phyloP scores from a whole-genome alignment of 148 eudicot genomes.

The Nepenthes gracilis region DNA sequence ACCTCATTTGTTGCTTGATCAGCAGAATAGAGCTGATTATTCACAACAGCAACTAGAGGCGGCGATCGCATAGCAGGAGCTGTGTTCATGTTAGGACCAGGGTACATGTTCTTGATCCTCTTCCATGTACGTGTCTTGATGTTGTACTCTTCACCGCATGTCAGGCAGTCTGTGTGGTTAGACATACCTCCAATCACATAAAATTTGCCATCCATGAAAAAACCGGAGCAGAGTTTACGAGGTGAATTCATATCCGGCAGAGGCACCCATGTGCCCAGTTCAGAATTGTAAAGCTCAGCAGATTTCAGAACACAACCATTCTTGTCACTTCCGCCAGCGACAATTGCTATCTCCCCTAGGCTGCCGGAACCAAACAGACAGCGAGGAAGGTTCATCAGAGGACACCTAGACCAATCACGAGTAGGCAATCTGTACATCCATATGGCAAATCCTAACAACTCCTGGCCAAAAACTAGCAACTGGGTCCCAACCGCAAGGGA shows the following conservation, averaged over 20 bases:
- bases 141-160: slow-evolving; percentile 81
- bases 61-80: slow-evolving; percentile 63
- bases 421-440: slow-evolving; percentile 58
- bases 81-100: slow-evolving; percentile 36
- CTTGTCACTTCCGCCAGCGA: slow-evolving; percentile 81
- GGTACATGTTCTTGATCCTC: slow-evolving; percentile 69
- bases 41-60: slow-evolving; percentile 81
- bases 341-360: slow-evolving; percentile 61
- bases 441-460: slow-evolving; percentile 41
- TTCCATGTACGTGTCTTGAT: slow-evolving; percentile 47
- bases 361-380: slow-evolving; percentile 92
- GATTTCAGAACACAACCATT: slow-evolving; percentile 35
- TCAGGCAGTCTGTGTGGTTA: slow-evolving; percentile 30
- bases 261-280: slow-evolving; percentile 39
- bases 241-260: slow-evolving; percentile 66
- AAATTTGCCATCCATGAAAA: slow-evolving; percentile 84
- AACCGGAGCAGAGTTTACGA: slow-evolving; percentile 73
- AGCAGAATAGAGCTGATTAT: slow-evolving; percentile 72
- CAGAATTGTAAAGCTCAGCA: slow-evolving; percentile 72
- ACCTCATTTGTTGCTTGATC: slow-evolving; percentile 72
- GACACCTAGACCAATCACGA: slow-evolving; percentile 65
- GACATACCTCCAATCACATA: slow-evolving; percentile 88
- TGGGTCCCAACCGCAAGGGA: slow-evolving; percentile 89
- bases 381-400: slow-evolving; percentile 66
- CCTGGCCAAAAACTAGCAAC: slow-evolving; percentile 79